These are phyloP conservation scores for Lumnitzera littorea DNA, from an alignment of 345 rosid genomes.

Conservation along the genomic window DNA sequence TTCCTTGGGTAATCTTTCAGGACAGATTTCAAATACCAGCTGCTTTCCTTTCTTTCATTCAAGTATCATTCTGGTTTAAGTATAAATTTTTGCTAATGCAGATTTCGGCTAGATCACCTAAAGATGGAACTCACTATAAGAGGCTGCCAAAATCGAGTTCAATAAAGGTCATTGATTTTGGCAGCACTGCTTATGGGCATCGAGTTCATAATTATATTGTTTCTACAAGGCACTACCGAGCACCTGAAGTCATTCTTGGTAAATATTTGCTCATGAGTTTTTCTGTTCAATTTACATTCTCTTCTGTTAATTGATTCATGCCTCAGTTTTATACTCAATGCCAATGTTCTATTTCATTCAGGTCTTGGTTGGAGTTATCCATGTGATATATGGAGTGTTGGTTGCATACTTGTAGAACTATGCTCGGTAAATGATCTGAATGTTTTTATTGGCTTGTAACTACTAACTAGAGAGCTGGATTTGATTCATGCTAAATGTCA, in stretches of 20 bases:
- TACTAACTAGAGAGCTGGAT: not conserved
- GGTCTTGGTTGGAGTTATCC: conserved; percentile 70
- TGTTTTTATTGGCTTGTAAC: not conserved
- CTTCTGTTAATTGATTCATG: too few species aligned
- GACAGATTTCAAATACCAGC: not conserved
- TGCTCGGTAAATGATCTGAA: conserved; percentile 39
- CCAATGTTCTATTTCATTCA: conserved; percentile 14
- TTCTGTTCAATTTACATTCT: not conserved
- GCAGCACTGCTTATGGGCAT: conserved; percentile 57
- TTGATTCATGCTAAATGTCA: not conserved
- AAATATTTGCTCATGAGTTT: conserved; percentile 3
- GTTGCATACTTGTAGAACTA: conserved; percentile 64
- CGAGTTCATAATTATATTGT: conserved; percentile 54
- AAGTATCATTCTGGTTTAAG: not conserved
- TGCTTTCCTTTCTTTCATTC: not conserved
- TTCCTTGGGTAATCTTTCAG: not conserved
- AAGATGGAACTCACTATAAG: conserved; percentile 33
- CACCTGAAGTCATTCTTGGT: conserved; percentile 80
- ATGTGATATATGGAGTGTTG: conserved; percentile 70
- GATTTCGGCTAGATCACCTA: conserved; percentile 23
- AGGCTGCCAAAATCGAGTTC: conserved; percentile 68
- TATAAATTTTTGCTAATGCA: conserved; percentile 14
- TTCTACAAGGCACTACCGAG: conserved; percentile 70
- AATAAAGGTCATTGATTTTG: conserved; percentile 72
- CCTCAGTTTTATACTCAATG: too few species aligned